Base-by-base conservation (phyloP, 2,329 filamentous ascomycete species). In the Grosmannia clavigera region DNA sequence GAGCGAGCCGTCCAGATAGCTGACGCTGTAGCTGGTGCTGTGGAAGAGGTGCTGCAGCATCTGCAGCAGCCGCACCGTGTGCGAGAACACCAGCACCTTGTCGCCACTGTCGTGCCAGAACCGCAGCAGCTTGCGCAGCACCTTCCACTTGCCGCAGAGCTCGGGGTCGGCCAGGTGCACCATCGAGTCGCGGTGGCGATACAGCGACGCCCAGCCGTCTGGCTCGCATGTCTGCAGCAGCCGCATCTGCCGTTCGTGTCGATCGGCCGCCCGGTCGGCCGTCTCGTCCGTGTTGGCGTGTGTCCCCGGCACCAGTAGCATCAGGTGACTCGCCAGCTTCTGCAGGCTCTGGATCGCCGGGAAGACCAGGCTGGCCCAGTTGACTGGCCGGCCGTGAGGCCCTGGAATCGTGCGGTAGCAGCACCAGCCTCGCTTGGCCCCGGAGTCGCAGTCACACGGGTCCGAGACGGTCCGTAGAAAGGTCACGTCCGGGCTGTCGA, bases 61-160 rank as follows among this genome's bases (percentile, higher is more conserved):
- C 53, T 84, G 85, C 29, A 99, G 75, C 3, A 99, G 76, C 2
- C 88, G 83, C 5, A 97, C 91, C 62, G 88, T 95, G 68, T 97
- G 92, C 0, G 90, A 95, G 71, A 99, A 99, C 2, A 99, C 87
- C 0, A 99, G 80, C 0, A 96, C 94, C 72, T 97, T 99, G 73
- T 96, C 91, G 16, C 90, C 90, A 67, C 88, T 91, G 16, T 81
- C 78, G 69, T 96, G 83, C 94, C 94, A 99, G 71, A 94, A 92
- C 60, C 85, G 86, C 7, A 99, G 80, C 4, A 99, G 76, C 66
- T 90, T 92, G 70, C 86, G 89, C 35, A 99, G 72, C 1, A 99
- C 84, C 68, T 90, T 91, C 94, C 94, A 99, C 72, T 99, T 99
- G 3, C 94, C 94, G 68, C 94, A 99, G 65, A 92, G 96, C 61